phyloP scores from a whole-genome alignment of 2,329 filamentous ascomycete genomes.

The Neofusicoccum sp. region DNA sequence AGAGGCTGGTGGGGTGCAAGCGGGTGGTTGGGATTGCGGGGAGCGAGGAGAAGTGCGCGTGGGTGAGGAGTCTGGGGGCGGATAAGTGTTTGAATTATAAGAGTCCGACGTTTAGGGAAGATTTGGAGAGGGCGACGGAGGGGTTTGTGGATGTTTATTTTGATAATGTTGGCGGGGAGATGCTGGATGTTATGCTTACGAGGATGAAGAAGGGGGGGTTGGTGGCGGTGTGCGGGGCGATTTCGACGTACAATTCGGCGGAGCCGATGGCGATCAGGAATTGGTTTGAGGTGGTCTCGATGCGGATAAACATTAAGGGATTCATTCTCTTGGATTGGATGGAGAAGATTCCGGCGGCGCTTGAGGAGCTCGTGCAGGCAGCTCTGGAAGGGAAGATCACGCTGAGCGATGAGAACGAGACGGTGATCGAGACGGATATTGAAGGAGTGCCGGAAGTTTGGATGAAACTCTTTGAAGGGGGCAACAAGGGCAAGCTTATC shows the following conservation, averaged over 20 bases:
- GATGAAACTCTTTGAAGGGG: background rate
- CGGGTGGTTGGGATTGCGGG: constrained; percentile 54
- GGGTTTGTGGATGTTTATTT: constrained; percentile 53
- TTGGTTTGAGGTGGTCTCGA: constrained; percentile 44
- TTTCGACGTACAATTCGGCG: constrained; percentile 42
- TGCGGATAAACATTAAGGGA: constrained; percentile 44
- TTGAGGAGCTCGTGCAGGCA: constrained; percentile 23
- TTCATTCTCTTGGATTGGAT: constrained; percentile 70
- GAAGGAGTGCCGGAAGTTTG: constrained; percentile 43
- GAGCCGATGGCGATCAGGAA: constrained; percentile 28
- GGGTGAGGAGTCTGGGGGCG: constrained; percentile 48
- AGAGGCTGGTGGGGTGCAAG: constrained; percentile 42
- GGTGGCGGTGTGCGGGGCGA: constrained; percentile 45
- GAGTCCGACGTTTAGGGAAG: constrained; percentile 43
- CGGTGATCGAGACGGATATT: constrained; percentile 46
- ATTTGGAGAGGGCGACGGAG: constrained; percentile 47
- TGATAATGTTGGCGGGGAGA: constrained; percentile 51
- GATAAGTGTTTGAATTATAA: constrained; percentile 59
- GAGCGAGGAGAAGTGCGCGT: constrained; percentile 51
- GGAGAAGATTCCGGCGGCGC: background rate
- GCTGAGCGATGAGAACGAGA: constrained; percentile 46
- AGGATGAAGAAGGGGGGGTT: constrained; percentile 42
- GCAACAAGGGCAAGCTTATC: background rate
- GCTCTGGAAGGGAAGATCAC: constrained; percentile 48
- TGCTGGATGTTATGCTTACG: constrained; percentile 47